Base-by-base conservation (phyloP, 768 basidiomycete genomes). In the Erythrobasidium yunnanense region DNA sequence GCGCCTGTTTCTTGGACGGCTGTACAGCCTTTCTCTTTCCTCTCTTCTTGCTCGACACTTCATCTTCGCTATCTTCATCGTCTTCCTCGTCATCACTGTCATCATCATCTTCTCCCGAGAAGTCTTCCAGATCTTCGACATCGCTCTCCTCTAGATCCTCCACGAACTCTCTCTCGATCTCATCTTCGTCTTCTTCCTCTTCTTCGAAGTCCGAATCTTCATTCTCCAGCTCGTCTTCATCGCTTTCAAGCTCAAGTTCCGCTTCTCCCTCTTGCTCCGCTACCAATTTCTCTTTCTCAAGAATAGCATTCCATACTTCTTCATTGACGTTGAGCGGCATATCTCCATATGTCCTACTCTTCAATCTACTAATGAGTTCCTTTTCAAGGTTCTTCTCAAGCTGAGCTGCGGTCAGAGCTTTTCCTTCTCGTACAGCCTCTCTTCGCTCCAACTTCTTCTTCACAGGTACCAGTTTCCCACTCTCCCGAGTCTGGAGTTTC, bases 311-410 rank as follows among this genome's bases (percentile, higher is more conserved):
- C 95, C 95, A 97, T 7, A 97, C 91, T 45, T 80, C 85, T 78
- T 99, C 95, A 77, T 99, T 97, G 66, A 99, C 92, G 76, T 99
- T 97, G 47, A 99, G 82, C 13, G 95, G 95, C 33, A 88, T 87
- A 73, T 97, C 93, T 46, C 95, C 93, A 74, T 99, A 97, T 18
- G 93, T 92, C 77, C 95, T 95, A 57, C 86, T 86, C 79, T 92
- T 91, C 20, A 99, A 81, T 18, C 95, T 88, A 72, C 93, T 90
- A 51, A 99, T 84, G 25, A 97, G 84, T 74, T 99, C 95, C 74
- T 90, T 90, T 76, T 96, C 88, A 71, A 99, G 96, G 13, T 88
- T 87, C 66, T 84, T 86, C 76, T 99, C 95, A 38, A 99, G 83
- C 69, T 88, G 90, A 0, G 95, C 95, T 1, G 93, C 95, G 1